Conservation (phyloP, 495 filamentous ascomycete species). For the Schizothecium vesticola region DNA sequence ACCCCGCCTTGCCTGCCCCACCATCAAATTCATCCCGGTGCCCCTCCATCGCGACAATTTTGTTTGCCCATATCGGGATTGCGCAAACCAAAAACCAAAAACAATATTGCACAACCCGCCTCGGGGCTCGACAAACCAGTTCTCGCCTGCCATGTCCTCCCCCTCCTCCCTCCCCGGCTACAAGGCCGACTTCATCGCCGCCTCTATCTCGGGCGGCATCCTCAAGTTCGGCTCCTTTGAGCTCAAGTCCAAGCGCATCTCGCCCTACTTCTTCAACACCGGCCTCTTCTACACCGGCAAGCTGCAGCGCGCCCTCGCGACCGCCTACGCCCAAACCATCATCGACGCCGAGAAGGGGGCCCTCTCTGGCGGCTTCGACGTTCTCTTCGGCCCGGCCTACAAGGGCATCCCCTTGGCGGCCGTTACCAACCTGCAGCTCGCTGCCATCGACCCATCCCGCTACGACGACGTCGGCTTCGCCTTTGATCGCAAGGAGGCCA, state of each 20-base stretch:
- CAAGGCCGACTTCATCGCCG: slow-evolving; percentile 63
- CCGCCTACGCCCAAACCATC: slow-evolving; percentile 76
- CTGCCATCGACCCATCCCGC: slow-evolving; percentile 50
- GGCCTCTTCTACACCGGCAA: slow-evolving; percentile 74
- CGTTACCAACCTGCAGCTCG: slow-evolving; percentile 63
- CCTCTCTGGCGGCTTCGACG: slow-evolving; percentile 49
- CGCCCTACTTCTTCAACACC: slow-evolving; percentile 98
- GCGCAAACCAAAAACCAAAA: no score
- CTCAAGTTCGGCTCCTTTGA: slow-evolving; percentile 85
- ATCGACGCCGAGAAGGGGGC: slow-evolving; percentile 32
- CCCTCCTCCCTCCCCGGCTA: slow-evolving; percentile 30
- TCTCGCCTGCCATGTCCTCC: slow-evolving; percentile 29
- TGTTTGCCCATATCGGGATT: background rate
- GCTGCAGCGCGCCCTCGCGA: slow-evolving; percentile 65
- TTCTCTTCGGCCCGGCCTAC: slow-evolving; percentile 85
- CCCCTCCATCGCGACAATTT: background rate
- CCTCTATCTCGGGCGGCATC: slow-evolving; percentile 65
- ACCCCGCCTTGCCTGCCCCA: background rate
- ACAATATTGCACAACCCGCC: background rate
- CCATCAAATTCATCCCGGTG: background rate
- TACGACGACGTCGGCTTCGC: slow-evolving; percentile 65
- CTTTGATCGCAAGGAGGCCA: slow-evolving; percentile 93
- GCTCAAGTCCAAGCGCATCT: slow-evolving; percentile 86
- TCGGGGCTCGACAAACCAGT: background rate
- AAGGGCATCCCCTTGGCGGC: slow-evolving; percentile 90